phyloP scores from a whole-genome alignment of 2,329 filamentous ascomycete genomes.

The Onygenales sp. region DNA sequence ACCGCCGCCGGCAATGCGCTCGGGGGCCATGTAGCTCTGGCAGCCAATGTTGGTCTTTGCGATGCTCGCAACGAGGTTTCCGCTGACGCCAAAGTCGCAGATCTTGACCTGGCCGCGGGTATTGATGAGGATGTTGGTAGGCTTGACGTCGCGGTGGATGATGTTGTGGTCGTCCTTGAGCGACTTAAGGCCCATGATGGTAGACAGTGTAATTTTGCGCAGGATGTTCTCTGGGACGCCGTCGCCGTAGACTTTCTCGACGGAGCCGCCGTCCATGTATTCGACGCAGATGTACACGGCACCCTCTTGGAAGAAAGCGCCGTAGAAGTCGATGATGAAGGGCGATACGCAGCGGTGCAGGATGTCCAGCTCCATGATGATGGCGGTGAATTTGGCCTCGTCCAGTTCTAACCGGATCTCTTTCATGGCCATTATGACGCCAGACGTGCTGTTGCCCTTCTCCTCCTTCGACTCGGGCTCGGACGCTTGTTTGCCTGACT shows the following conservation, averaged over 20 bases:
- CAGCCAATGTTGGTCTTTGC: slow-evolving; percentile 98
- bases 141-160: slow-evolving; percentile 96
- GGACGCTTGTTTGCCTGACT: slow-evolving; percentile 13
- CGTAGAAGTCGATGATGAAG: slow-evolving; percentile 98
- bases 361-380: slow-evolving; percentile 95
- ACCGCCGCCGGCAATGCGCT: slow-evolving; percentile 80
- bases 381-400: slow-evolving; percentile 91
- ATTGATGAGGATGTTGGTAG: slow-evolving; percentile 95
- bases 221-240: slow-evolving; percentile 84
- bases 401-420: slow-evolving; percentile 93
- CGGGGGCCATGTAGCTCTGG: slow-evolving; percentile 98
- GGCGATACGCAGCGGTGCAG: slow-evolving; percentile 90
- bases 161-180: slow-evolving; percentile 98
- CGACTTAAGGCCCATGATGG: slow-evolving; percentile 81
- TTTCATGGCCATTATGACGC: slow-evolving; percentile 97
- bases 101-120: slow-evolving; percentile 89
- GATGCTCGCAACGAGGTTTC: slow-evolving; percentile 93
- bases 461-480: slow-evolving; percentile 18
- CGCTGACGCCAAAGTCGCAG: slow-evolving; percentile 95
- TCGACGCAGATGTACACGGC: slow-evolving; percentile 99
- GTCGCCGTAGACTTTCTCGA: slow-evolving; percentile 88
- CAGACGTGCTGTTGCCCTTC: slow-evolving; percentile 31
- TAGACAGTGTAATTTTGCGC: slow-evolving; percentile 81
- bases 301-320: slow-evolving; percentile 96
- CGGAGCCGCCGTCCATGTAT: slow-evolving; percentile 96